Percentiles rank a stretch among this genome's conserved stretches.
These are phyloP conservation scores for Lentinula detonsa DNA, from an alignment of 768 basidiomycete genomes.

Conservation along the genomic window DNA sequence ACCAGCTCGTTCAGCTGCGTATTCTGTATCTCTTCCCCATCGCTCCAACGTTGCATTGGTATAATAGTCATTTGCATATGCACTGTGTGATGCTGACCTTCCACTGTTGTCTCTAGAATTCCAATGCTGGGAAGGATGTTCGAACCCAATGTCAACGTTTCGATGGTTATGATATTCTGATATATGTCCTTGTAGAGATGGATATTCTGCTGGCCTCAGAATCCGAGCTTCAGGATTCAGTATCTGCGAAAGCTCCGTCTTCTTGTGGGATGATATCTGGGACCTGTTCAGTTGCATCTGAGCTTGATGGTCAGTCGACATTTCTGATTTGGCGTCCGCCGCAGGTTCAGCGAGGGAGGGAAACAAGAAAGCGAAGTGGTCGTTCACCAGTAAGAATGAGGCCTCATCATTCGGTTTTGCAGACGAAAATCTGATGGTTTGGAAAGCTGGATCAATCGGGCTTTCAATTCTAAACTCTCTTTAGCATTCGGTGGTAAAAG, in stretches of 20 bases:
- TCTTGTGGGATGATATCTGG: neutral
- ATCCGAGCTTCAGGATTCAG: neutral
- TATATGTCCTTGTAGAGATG: neutral
- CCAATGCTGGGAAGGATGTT: neutral
- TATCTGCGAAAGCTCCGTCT: slow-evolving; percentile 1
- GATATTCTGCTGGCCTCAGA: neutral
- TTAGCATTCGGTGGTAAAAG: too few relatives aligned
- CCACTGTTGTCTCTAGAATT: neutral
- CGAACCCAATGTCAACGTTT: neutral
- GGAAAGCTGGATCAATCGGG: slow-evolving; percentile 2
- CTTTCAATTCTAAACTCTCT: neutral
- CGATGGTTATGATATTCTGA: neutral
- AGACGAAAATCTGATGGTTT: neutral
- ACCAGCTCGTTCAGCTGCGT: neutral
- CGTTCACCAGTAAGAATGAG: neutral
- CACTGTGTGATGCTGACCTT: neutral
- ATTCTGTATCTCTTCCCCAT: neutral
- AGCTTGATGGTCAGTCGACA: neutral
- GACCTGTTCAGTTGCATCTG: neutral
- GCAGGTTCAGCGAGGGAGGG: neutral
- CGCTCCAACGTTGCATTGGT: neutral
- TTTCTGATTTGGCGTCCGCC: neutral
- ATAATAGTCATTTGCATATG: neutral
- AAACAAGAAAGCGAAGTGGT: neutral
- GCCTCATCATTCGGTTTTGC: neutral